These are phyloP conservation scores for Sarocladium brachiariae DNA, from an alignment of 2,329 filamentous ascomycete genomes.

Conservation along the genomic window DNA sequence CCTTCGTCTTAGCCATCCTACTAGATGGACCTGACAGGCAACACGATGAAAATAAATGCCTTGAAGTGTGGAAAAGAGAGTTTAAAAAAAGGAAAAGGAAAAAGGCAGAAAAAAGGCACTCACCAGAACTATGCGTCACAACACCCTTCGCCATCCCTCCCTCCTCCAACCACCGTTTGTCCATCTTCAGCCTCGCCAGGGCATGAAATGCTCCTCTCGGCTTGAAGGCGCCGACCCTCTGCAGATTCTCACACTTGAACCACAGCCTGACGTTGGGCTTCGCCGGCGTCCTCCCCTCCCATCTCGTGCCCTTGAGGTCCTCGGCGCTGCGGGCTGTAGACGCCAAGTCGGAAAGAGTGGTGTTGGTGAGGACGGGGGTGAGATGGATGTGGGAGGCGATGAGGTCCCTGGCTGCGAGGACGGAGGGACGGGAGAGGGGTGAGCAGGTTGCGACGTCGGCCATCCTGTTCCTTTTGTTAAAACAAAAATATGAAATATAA, in stretches of 20 bases:
- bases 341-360: conserved; percentile 66
- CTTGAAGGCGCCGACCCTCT: conserved; percentile 90
- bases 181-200: conserved; percentile 58
- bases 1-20: too few species aligned
- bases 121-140: conserved; percentile 84
- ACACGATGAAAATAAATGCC: neutral
- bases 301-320: conserved; percentile 49
- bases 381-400: conserved; percentile 72
- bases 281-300: conserved; percentile 49
- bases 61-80: too few species aligned
- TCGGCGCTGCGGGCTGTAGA: conserved; percentile 57
- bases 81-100: neutral
- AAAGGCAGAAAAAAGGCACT: conserved; percentile 11
- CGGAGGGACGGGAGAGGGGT: conserved; percentile 65
- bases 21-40: neutral
- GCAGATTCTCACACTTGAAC: conserved; percentile 95
- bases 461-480: conserved; percentile 31
- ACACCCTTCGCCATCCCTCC: conserved; percentile 62
- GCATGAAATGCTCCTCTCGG: conserved; percentile 86
- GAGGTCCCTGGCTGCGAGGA: conserved; percentile 63
- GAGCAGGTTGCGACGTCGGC: conserved; percentile 46
- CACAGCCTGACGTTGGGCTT: conserved; percentile 65
- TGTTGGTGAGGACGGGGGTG: conserved; percentile 77
- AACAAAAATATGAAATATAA: too few species aligned
- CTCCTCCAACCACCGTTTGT: conserved; percentile 53